Evolutionary conservation across 139 green algal species (phyloP).

Genomic region (Pycnococcus provasolii): DNA sequence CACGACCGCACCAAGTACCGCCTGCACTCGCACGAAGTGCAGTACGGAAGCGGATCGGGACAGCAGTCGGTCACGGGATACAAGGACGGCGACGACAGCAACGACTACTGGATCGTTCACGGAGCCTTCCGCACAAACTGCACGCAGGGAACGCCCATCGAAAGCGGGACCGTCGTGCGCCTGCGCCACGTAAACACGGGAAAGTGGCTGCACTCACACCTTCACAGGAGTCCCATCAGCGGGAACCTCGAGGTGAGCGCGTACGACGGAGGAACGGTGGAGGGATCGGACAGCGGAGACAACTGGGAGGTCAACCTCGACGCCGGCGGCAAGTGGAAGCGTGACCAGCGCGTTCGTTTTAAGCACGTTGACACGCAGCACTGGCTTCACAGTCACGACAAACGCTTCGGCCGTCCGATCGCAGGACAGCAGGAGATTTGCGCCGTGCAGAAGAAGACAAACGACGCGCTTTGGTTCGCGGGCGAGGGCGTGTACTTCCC

Average conservation of each 20-base stretch:
- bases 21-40: constrained; percentile 72
- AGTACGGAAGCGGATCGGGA: constrained; percentile 66
- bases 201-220: constrained; percentile 90
- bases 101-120: constrained; percentile 67
- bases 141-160: constrained; percentile 34
- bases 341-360: constrained; percentile 41
- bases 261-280: constrained; percentile 46
- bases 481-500: constrained; percentile 75
- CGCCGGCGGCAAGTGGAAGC: constrained; percentile 15
- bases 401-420: constrained; percentile 64
- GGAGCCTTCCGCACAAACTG: constrained; percentile 27
- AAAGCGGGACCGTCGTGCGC: constrained; percentile 43
- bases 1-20: constrained; percentile 42
- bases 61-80: constrained; percentile 83
- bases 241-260: constrained; percentile 76
- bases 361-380: constrained; percentile 58
- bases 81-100: constrained; percentile 45
- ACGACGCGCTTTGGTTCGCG: constrained; percentile 51
- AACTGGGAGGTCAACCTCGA: constrained; percentile 57
- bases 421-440: constrained; percentile 65
- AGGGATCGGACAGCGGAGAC: constrained; percentile 54
- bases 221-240: constrained; percentile 66
- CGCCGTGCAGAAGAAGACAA: constrained; percentile 22
- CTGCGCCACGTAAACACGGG: constrained; percentile 66
- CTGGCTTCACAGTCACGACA: constrained; percentile 48